These are phyloP conservation scores for Actinomucor elegans DNA, from an alignment of 371 early-diverging fungal species.

Conservation along the genomic window DNA sequence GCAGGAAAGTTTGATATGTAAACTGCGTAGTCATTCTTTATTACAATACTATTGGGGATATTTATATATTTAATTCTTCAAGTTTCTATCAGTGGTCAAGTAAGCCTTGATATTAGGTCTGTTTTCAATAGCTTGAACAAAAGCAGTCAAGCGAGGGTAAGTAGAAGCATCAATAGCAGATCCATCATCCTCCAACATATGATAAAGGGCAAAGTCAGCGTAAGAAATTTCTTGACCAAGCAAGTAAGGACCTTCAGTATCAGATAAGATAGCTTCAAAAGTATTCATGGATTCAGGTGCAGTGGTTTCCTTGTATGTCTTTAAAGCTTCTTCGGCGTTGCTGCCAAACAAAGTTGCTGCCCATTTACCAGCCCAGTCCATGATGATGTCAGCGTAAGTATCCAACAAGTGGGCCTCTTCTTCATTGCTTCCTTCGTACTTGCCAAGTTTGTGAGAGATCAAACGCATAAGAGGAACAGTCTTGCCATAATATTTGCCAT, in stretches of 20 bases:
- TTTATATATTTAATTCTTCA: no score
- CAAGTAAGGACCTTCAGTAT: constrained; percentile 22
- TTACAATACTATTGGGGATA: no score
- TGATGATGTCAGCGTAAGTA: constrained; percentile 8
- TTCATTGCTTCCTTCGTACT: constrained; percentile 21
- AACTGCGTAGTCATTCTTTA: no score
- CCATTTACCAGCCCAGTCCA: constrained; percentile 13
- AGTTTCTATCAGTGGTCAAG: constrained; percentile 11
- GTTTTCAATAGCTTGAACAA: constrained; percentile 12
- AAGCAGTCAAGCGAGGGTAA: constrained; percentile 4
- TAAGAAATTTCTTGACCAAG: constrained; percentile 29
- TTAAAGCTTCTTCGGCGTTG: not conserved
- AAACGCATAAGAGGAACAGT: constrained; percentile 22
- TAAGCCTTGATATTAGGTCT: constrained; percentile 17
- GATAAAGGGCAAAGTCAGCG: constrained; percentile 28
- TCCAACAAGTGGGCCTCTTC: constrained; percentile 26
- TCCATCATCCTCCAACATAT: constrained; percentile 16
- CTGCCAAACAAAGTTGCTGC: not conserved
- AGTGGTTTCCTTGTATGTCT: constrained; percentile 1
- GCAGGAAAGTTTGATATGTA: no score
- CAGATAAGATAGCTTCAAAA: constrained; percentile 6
- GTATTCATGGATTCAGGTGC: not conserved
- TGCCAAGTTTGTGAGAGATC: constrained; percentile 24
- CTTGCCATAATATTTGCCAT: constrained; percentile 27
- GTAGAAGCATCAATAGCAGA: not conserved